Base-by-base conservation (phyloP, 139 green algal species). In the Chlamydomonas schloesseri region DNA sequence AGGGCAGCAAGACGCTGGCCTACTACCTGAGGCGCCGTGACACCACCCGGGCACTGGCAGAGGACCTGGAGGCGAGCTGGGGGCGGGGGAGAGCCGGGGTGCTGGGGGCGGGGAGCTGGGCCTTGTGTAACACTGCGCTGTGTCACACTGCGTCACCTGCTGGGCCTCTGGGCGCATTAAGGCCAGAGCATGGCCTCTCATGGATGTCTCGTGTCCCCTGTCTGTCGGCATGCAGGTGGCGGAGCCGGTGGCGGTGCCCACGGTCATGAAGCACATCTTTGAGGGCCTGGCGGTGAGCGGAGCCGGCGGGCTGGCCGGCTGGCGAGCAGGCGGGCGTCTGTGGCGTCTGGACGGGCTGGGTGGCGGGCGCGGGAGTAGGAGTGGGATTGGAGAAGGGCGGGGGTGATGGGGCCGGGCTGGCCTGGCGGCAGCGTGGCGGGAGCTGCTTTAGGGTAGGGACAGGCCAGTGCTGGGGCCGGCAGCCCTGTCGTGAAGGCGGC, bases 1-100 rank as follows among this genome's bases (percentile, higher is more conserved):
- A 98, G 86, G 96, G 93, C 57, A 85, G 65, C 78, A 91, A 93
- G 29, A 96, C 94, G 9, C 88, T 96, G 31, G 86, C 88, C 0
- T 94, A 96, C 90, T 98, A 98, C 90, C 87, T 98, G 50, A 84
- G 92, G 53, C 93, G 95, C 10, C 88, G 95, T 24, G 95, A 98
- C 90, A 94, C 91, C 73, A 75, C 96, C 21, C 80, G 73, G 9
- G 90, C 89, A 0, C 82, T 98, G 24, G 93, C 95, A 1, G 67
- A 71, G 4, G 96, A 97, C 83, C 82, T 98, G 68, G 86, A 47
- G 68, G 78, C 75, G 64, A 10, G 64, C 17, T 20, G 0, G 17
- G 34, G 37, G 80, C 15, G 81, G 29, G n/a, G 14, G 3, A 5
- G 62, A 21, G 62, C 11, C 2, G 17, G 26, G 62, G 28, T 31